A percentile compares a stretch with the other conserved stretches of the same genome.
These are phyloP conservation scores for Colletotrichum noveboracense DNA, from an alignment of 2,329 filamentous ascomycete genomes.

Conservation along the genomic window DNA sequence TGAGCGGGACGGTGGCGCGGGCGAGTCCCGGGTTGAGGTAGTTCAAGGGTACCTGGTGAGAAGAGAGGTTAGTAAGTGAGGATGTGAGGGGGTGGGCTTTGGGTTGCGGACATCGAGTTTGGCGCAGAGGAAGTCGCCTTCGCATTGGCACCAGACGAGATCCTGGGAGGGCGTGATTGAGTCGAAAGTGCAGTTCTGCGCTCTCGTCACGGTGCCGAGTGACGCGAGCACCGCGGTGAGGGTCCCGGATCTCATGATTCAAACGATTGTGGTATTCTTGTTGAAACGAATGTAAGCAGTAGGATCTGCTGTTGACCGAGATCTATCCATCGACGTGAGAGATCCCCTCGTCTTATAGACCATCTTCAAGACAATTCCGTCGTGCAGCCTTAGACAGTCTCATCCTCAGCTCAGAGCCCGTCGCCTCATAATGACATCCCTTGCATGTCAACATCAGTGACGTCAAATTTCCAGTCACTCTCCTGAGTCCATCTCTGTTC, in stretches of 20 bases:
- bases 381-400: not conserved
- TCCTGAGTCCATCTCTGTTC: not conserved
- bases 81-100: not conserved
- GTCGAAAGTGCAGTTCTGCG: conserved; percentile 28
- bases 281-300: not conserved
- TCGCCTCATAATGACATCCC: not conserved
- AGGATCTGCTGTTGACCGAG: not conserved
- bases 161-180: conserved; percentile 11
- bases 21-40: conserved; percentile 33
- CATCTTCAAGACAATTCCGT: not conserved
- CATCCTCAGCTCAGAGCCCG: not conserved
- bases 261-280: not conserved
- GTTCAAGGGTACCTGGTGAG: conserved; percentile 41
- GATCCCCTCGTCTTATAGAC: not conserved
- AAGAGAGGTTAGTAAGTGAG: not conserved
- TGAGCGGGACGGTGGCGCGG: conserved; percentile 41
- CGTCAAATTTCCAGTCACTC: not conserved
- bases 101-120: conserved; percentile 30
- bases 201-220: not conserved
- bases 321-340: not conserved
- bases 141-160: conserved; percentile 37
- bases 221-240: not conserved
- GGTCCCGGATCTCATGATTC: not conserved
- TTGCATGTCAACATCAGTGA: not conserved
- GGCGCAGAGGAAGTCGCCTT: conserved; percentile 40